phyloP scores from a whole-genome alignment of 2,329 filamentous ascomycete genomes.

The Aureobasidium sp. region DNA sequence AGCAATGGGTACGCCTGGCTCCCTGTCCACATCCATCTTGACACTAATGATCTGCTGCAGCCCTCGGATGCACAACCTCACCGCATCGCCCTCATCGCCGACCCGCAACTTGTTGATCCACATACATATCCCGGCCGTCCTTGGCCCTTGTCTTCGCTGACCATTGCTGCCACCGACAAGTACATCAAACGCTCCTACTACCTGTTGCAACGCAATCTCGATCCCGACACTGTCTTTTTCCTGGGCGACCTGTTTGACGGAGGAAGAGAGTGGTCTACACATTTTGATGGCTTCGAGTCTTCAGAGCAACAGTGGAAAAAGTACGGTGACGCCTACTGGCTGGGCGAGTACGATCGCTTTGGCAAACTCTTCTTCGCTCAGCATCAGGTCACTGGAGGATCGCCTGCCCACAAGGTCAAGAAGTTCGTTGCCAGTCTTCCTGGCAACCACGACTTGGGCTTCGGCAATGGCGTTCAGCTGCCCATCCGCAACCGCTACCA shows the following conservation, averaged over 20 bases:
- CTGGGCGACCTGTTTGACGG: conserved; percentile 94
- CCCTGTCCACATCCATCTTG: neutral
- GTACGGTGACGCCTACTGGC: conserved; percentile 79
- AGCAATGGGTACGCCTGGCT: conserved; percentile 66
- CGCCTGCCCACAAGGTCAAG: conserved; percentile 64
- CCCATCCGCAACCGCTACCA: conserved; percentile 77
- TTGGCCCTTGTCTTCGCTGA: conserved; percentile 62
- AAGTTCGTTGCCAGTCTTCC: conserved; percentile 80
- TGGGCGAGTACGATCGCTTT: conserved; percentile 79
- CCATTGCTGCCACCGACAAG: conserved; percentile 72
- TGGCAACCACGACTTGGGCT: conserved; percentile 92
- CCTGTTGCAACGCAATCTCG: conserved; percentile 65
- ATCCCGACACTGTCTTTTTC: conserved; percentile 85
- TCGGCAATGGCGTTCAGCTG: conserved; percentile 75
- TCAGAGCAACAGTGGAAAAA: conserved; percentile 62
- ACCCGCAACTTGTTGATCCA: conserved; percentile 86
- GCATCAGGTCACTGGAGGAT: conserved; percentile 43
- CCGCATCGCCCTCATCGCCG: conserved; percentile 75
- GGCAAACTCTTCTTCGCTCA: conserved; percentile 67
- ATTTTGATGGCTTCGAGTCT: conserved; percentile 36
- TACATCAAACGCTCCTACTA: conserved; percentile 79
- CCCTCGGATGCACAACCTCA: conserved; percentile 72
- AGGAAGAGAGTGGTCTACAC: conserved; percentile 82
- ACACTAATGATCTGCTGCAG: conserved; percentile 40
- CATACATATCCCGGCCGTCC: conserved; percentile 87